These are phyloP conservation scores for Pseudogymnoascus sp. DNA, from an alignment of 2,329 filamentous ascomycete species.

Conservation along the genomic window DNA sequence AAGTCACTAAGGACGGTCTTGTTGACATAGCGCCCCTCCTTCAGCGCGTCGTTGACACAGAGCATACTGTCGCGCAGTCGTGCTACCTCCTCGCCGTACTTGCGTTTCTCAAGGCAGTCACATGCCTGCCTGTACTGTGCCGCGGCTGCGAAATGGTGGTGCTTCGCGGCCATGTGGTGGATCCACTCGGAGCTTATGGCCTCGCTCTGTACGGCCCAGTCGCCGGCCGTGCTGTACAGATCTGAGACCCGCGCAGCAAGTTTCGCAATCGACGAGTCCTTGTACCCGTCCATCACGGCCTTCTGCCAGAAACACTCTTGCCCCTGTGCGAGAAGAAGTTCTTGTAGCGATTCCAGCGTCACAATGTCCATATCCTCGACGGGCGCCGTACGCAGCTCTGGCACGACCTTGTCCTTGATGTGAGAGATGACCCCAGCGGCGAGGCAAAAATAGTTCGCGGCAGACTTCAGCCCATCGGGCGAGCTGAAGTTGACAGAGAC, in stretches of 20 bases:
- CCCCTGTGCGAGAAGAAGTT: conserved; percentile 81
- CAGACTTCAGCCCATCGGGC: conserved; percentile 74
- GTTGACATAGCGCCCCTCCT: conserved; percentile 73
- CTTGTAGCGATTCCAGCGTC: conserved; percentile 73
- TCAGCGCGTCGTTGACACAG: conserved; percentile 79
- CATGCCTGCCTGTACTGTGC: conserved; percentile 88
- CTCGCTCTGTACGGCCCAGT: conserved; percentile 80
- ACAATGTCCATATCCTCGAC: conserved; percentile 93
- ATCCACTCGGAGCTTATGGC: conserved; percentile 93
- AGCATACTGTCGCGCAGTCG: conserved; percentile 70
- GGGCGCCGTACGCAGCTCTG: conserved; percentile 72
- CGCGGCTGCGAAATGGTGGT: conserved; percentile 92
- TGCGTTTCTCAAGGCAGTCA: conserved; percentile 85
- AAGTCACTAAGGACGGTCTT: conserved; percentile 75
- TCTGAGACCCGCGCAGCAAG: conserved; percentile 86
- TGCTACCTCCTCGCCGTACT: conserved; percentile 91
- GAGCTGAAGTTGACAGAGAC: conserved; percentile 68
- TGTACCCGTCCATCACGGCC: conserved; percentile 86
- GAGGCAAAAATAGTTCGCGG: conserved; percentile 82
- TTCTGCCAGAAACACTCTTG: conserved; percentile 99
- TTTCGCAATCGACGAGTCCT: conserved; percentile 85
- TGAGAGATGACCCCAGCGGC: conserved; percentile 77
- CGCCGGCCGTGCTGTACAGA: conserved; percentile 74
- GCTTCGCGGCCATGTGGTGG: conserved; percentile 93
- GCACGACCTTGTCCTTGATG: conserved; percentile 66